Percentiles rank a stretch among this genome's conserved stretches.
These are phyloP conservation scores for Hordeum marinum DNA, from an alignment of 176 grass and related monocot species.

Conservation along the genomic window DNA sequence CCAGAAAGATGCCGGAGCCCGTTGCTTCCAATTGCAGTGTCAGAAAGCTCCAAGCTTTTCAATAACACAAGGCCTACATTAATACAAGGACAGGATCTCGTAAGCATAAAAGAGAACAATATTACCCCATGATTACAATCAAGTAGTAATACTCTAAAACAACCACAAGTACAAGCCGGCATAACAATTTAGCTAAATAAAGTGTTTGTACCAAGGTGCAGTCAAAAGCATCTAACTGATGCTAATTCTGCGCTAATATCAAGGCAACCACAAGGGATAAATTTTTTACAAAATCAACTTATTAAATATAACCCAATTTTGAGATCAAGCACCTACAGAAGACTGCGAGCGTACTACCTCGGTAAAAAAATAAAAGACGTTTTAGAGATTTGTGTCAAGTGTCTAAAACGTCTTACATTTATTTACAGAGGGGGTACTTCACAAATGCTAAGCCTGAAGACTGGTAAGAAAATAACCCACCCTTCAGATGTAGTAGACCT, in stretches of 20 bases:
- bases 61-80: constrained; percentile 68
- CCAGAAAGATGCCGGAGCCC: constrained; percentile 80
- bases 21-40: constrained; percentile 77
- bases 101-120: background rate
- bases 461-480: constrained; percentile 26
- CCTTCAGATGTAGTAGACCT: constrained; percentile 74
- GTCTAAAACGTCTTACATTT: too few relatives aligned
- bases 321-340: background rate
- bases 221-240: background rate
- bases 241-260: background rate
- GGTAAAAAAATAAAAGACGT: too few relatives aligned
- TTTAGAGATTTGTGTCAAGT: too few relatives aligned
- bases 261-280: background rate
- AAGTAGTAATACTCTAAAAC: background rate
- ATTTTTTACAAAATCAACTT: background rate
- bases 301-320: background rate
- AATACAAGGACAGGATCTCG: constrained; percentile 6
- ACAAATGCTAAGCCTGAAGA: background rate
- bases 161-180: background rate
- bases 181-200: background rate
- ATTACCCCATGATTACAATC: background rate
- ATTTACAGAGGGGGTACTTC: too few relatives aligned
- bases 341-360: too few relatives aligned
- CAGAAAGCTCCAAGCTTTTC: constrained; percentile 81
- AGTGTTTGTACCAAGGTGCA: background rate